Conservation (phyloP, 2,329 filamentous ascomycete species). For the Dothiorella sarmentorum region DNA sequence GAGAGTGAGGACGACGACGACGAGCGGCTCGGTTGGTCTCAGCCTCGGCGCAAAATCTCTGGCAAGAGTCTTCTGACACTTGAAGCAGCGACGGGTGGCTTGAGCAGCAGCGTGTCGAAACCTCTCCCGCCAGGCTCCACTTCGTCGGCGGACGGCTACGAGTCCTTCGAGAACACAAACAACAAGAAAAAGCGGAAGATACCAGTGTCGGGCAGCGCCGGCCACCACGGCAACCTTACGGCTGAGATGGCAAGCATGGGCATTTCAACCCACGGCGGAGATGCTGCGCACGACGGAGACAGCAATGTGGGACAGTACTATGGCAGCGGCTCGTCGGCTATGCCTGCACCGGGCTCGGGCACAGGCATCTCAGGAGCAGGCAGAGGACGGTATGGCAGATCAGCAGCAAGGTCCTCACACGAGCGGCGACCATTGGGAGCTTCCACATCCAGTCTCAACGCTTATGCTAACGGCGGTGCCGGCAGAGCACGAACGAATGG, state of each 20-base stretch:
- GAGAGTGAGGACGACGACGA: slow-evolving; percentile 63
- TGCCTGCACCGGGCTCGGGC: slow-evolving; percentile 46
- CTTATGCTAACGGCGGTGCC: slow-evolving; percentile 40
- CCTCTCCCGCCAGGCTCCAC: slow-evolving; percentile 52
- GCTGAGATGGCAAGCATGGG: slow-evolving; percentile 64
- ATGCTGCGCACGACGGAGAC: slow-evolving; percentile 44
- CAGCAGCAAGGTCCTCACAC: slow-evolving; percentile 38
- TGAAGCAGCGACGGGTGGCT: slow-evolving; percentile 24
- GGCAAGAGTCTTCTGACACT: slow-evolving; percentile 25
- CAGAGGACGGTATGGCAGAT: slow-evolving; percentile 75
- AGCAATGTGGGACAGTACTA: slow-evolving; percentile 52
- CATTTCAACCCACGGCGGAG: slow-evolving; percentile 48
- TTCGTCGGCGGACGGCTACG: slow-evolving; percentile 81
- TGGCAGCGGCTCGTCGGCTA: slow-evolving; percentile 52
- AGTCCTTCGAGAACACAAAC: slow-evolving; percentile 96
- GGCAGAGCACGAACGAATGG: slow-evolving; percentile 24
- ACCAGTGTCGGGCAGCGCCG: slow-evolving; percentile 75
- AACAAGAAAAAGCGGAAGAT: slow-evolving; percentile 99
- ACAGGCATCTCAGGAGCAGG: slow-evolving; percentile 81
- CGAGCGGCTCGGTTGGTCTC: slow-evolving; percentile 26
- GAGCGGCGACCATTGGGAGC: slow-evolving; percentile 43
- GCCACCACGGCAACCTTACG: slow-evolving; percentile 55
- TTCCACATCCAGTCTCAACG: slow-evolving; percentile 43
- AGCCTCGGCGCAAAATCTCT: slow-evolving; percentile 17
- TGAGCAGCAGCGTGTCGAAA: slow-evolving; percentile 35